Evolutionary conservation across 108 stramenopile species (phyloP), one percentile per base, ranked within the genome.

Genomic region (Nannochloropsis gaditana): DNA sequence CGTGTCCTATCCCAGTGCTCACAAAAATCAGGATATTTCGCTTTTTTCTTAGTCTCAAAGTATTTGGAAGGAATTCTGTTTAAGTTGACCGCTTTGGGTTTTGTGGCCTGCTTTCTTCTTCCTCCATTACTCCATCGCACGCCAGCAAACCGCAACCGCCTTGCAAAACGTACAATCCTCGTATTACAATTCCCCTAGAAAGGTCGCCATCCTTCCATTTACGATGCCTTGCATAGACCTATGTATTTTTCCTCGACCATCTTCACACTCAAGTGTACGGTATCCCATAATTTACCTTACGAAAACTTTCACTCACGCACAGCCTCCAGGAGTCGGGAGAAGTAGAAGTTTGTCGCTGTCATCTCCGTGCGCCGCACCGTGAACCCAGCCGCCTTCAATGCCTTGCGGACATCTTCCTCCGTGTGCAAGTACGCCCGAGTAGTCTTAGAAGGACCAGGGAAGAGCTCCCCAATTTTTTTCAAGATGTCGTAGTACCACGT

Each of bases 261-360:
- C 31, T 1, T 31, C 31, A 31, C 31, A 31, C 31, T 31, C 31
- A 31, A 31, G 31, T 31, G 31, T 31, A 31, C 31, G 31, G 31
- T 31, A 31, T 31, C 31, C 31, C 31, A 31, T 82, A 9, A 42
- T 21, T 82, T 82, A 42, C 41, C 21, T 82, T 21, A 15, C 5
- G 15, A 17, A 15, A 21, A 15, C 21, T 5, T 15, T 84, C 80
- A 87, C 45, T 84, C 84, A 19, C 84, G 47, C 6, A 87, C 87
- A 0, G 96, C 97, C 92, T 97, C 97, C 82, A 96, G 90, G 81
- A 96, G 92, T 83, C 95, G 89, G 31, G 97, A 98, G 85, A 96
- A 98, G 92, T 98, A 98, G 89, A 98, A 98, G 91, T 95, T 95
- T 44, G 95, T 96, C 42, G 93, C 94, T 10, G 96, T 98, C 95